These are phyloP conservation scores for Didymella pinodella DNA, from an alignment of 2,329 filamentous ascomycete species.

Conservation along the genomic window DNA sequence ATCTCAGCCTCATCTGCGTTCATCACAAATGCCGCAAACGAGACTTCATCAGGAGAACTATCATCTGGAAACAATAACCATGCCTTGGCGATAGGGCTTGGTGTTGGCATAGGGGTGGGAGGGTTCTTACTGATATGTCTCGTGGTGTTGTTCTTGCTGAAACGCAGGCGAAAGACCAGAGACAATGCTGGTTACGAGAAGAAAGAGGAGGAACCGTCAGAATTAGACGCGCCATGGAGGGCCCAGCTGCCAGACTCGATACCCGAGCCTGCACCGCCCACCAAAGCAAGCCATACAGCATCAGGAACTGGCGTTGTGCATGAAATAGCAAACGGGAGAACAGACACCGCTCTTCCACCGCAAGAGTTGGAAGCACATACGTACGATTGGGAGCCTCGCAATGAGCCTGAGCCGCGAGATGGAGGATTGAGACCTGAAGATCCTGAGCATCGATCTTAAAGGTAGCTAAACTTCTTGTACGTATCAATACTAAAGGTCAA, in stretches of 20 bases:
- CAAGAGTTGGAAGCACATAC: slow-evolving; percentile 17
- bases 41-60: slow-evolving; percentile 4
- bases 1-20: slow-evolving; percentile 24
- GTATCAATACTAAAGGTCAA: background rate
- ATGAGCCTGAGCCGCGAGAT: slow-evolving; percentile 17
- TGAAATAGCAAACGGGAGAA: slow-evolving; percentile 9
- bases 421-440: slow-evolving; percentile 14
- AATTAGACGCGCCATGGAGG: slow-evolving; percentile 9
- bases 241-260: slow-evolving; percentile 7
- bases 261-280: slow-evolving; percentile 1
- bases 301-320: slow-evolving; percentile 2
- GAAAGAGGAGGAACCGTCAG: slow-evolving; percentile 4
- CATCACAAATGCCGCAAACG: slow-evolving; percentile 10
- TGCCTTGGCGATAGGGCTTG: slow-evolving; percentile 27
- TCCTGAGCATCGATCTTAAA: background rate
- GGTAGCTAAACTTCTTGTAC: background rate
- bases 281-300: slow-evolving; percentile 7
- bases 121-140: slow-evolving; percentile 23
- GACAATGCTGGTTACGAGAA: slow-evolving; percentile 3
- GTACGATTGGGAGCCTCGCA: slow-evolving; percentile 19
- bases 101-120: slow-evolving; percentile 30
- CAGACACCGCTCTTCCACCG: background rate
- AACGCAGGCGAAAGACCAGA: slow-evolving; percentile 1
- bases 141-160: slow-evolving; percentile 10
- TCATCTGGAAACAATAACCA: slow-evolving; percentile 7